Base-by-base conservation (phyloP, 148 eudicot genomes). In the Hydrangea macrophylla region DNA sequence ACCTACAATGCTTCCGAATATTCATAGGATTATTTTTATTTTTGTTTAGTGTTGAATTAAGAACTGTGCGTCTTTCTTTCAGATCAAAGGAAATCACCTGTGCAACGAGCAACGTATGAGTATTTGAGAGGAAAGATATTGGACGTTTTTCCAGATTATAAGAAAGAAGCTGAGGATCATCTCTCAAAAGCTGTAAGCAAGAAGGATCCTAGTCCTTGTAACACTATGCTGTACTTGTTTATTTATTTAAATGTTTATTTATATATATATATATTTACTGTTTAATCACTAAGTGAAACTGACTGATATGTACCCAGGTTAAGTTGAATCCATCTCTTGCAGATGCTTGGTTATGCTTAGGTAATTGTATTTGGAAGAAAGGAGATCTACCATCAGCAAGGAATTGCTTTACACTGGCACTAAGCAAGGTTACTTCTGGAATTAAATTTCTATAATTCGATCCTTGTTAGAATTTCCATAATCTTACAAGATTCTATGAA, bases 161-260 rank as follows among this genome's bases (percentile, higher is more conserved):
- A 61, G 66, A 92, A 90, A 82, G 92, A 90, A 76, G 98, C 98
- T n/a, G 98, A 90, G 78, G 96, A 90, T 51, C 98, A 92, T 84
- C 94, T 92, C 73, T 90, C 98, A 35, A 92, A 92, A 85, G 96
- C 98, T 67, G 98, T 92, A 77, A 77, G 84, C 64, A 23, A 55
- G 64, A 56, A 22, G 25, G 23, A 57, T 37, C 7, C 60, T 5
- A 15, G 50, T 55, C 33, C 35, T 57, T 28, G 23, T 31, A 70
- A 32, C 42, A n/a, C 25, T 58, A n/a, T 25, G 37, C 36, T 28
- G 18, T 61, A 58, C 28, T n/a, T 68, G 39, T 55, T 67, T 58
- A 28, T 48, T 56, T 42, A 51, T 56, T 37, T 62, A n/a, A n/a
- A n/a, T n/a, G n/a, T n/a, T n/a, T n/a, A n/a, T n/a, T n/a, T n/a